Evolutionary conservation across 805 yeast genomes (phyloP), one percentile per base, ranked within the genome.

Genomic region (Ogataea ramenticola): DNA sequence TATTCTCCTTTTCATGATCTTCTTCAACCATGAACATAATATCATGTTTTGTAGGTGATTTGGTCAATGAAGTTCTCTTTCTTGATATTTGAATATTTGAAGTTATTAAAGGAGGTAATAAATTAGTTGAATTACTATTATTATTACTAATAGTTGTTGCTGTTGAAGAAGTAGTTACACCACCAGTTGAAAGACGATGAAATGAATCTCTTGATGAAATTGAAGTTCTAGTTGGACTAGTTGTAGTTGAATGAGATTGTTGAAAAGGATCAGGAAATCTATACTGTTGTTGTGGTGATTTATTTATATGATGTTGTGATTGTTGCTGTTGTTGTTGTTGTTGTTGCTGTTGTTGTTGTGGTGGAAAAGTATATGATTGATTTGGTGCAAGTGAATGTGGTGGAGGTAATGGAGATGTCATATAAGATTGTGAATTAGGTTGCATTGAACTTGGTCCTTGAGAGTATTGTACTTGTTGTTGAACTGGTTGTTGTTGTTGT

Each of bases 321-420:
- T n/a, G n/a, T n/a, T n/a, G n/a, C n/a, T n/a, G n/a, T n/a, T n/a
- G n/a, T n/a, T n/a, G n/a, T n/a, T n/a, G n/a, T n/a, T n/a, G n/a
- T n/a, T n/a, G n/a, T n/a, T n/a, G n/a, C n/a, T n/a, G n/a, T n/a
- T n/a, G n/a, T n/a, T n/a, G n/a, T n/a, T 53, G 49, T 4, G 55
- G 51, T 19, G 44, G 47, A 14, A 45, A 47, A 17, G 42, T 36
- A 16, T 33, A 46, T 21, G 39, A 19, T 15, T 50, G 35, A 29
- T 46, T 30, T 3, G 54, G 49, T 9, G 55, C 50, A 15, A 43
- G 45, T 16, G 46, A 44, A 20, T 38, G 36, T 19, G 42, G 24
- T 9, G 36, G 40, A 10, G 42, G 42, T 12, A 22, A 24, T 30
- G 33, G n/a, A n/a, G n/a, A n/a, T n/a, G n/a, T n/a, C n/a, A n/a